Evolutionary conservation across 1,284 basidiomycete genomes (phyloP).

Genomic region (Coniferiporia weirii): DNA sequence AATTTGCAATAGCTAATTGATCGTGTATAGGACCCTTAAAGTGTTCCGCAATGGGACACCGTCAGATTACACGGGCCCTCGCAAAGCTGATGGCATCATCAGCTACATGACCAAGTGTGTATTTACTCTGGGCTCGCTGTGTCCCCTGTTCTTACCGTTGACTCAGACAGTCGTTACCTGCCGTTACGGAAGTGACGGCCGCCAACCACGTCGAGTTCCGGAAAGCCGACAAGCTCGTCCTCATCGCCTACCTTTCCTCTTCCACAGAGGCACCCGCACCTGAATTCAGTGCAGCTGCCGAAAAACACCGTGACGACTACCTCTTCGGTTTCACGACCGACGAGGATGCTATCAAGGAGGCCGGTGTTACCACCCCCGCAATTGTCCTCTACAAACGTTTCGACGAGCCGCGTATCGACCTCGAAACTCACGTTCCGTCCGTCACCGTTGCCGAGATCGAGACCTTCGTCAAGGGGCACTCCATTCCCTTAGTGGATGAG

Average conservation of each 20-base stretch:
- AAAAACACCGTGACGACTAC: slow-evolving; percentile 87
- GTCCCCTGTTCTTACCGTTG: slow-evolving; percentile 10
- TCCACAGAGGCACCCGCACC: slow-evolving; percentile 61
- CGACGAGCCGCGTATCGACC: slow-evolving; percentile 79
- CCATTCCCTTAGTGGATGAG: slow-evolving; percentile 89
- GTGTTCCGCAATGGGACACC: slow-evolving; percentile 86
- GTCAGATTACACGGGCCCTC: slow-evolving; percentile 79
- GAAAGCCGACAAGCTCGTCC: slow-evolving; percentile 87
- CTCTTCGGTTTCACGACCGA: slow-evolving; percentile 88
- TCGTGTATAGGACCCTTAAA: slow-evolving; percentile 64
- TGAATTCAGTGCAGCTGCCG: slow-evolving; percentile 76
- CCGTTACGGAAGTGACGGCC: slow-evolving; percentile 76
- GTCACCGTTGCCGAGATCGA: slow-evolving; percentile 60
- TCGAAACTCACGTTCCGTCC: slow-evolving; percentile 60
- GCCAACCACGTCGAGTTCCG: slow-evolving; percentile 84
- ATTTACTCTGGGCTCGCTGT: slow-evolving; percentile 1
- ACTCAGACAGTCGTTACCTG: slow-evolving; percentile 88
- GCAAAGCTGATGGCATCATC: slow-evolving; percentile 95
- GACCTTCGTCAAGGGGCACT: slow-evolving; percentile 78
- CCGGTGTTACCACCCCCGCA: slow-evolving; percentile 74
- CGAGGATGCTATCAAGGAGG: slow-evolving; percentile 58
- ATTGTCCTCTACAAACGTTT: slow-evolving; percentile 92
- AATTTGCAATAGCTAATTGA: slow-evolving; percentile 13
- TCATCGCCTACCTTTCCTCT: slow-evolving; percentile 78
- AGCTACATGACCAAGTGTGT: slow-evolving; percentile 93